Percentiles rank a stretch among this genome's conserved stretches.
These are phyloP conservation scores for Sanguinoderma infundibulare DNA, from an alignment of 1,284 basidiomycete genomes.

Conservation along the genomic window DNA sequence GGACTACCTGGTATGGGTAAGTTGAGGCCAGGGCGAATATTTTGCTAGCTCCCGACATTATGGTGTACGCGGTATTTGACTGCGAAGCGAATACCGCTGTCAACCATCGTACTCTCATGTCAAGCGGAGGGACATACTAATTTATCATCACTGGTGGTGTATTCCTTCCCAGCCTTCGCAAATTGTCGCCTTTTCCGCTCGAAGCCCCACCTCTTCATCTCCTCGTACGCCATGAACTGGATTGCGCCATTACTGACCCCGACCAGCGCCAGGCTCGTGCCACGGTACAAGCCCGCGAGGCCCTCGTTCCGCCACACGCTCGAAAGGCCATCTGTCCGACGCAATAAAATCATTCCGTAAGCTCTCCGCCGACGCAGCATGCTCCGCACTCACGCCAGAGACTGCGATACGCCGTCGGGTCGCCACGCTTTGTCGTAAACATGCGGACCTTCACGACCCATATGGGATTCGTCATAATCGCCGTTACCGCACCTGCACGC, in stretches of 20 bases:
- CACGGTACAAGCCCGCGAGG: conserved; percentile 82
- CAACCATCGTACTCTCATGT: too few species aligned
- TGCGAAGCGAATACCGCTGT: conserved; percentile 37
- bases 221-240: conserved; percentile 96
- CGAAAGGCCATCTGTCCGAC: conserved; percentile 71
- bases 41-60: conserved; percentile 93
- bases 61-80: conserved; percentile 92
- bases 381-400: conserved; percentile 63
- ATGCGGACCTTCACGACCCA: conserved; percentile 99
- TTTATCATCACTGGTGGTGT: conserved; percentile 80
- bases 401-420: conserved; percentile 76
- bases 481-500: conserved; percentile 83
- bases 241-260: conserved; percentile 96
- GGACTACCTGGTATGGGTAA: conserved; percentile 97
- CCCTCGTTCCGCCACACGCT: conserved; percentile 80
- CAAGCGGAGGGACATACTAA: too few species aligned
- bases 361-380: background rate
- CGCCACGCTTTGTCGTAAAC: conserved; percentile 81
- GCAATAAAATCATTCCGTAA: background rate
- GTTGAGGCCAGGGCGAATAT: conserved; percentile 85
- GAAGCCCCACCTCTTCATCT: conserved; percentile 91
- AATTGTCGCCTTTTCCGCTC: conserved; percentile 72
- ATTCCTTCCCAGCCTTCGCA: conserved; percentile 60
- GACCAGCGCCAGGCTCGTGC: conserved; percentile 87
- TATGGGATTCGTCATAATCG: conserved; percentile 95